phyloP scores from a whole-genome alignment of 257 asterid genomes.

The Ligustrum vulgare region DNA sequence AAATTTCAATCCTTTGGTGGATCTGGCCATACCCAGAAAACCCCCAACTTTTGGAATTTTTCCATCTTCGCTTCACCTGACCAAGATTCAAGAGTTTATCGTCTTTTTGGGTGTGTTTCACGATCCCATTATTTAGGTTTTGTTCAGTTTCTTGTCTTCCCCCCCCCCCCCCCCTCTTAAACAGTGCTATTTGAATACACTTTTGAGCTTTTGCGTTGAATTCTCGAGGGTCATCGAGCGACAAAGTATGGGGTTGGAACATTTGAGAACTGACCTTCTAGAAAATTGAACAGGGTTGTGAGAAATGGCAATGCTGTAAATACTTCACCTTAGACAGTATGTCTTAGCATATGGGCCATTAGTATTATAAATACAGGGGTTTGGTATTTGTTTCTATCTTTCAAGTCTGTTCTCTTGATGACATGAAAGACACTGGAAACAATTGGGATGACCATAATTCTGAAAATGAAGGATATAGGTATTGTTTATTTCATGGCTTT shows the following conservation, averaged over 20 bases:
- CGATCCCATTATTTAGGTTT: conserved; percentile 26
- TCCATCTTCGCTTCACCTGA: conserved; percentile 26
- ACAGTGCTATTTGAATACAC: conserved; percentile 26
- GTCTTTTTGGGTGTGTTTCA: conserved; percentile 14
- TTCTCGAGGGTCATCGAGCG: conserved; percentile 25
- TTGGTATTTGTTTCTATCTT: conserved; percentile 22
- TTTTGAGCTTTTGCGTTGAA: conserved; percentile 18
- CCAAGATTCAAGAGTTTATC: conserved; percentile 24
- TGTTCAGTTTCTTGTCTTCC: conserved; percentile 28
- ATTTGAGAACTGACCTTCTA: conserved; percentile 22
- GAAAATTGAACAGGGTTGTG: conserved; percentile 26
- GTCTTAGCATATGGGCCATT: conserved; percentile 14
- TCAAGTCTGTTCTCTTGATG: conserved; percentile 31
- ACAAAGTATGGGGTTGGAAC: conserved; percentile 18
- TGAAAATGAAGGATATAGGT: conserved; percentile 40
- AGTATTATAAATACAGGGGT: conserved; percentile 16
- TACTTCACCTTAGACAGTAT: conserved; percentile 19
- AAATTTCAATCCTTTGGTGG: conserved; percentile 36
- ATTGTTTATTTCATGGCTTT: conserved; percentile 44
- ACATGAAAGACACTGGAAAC: conserved; percentile 51
- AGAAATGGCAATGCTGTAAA: conserved; percentile 24
- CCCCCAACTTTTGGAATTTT: conserved; percentile 24
- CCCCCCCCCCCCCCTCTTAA: too few species aligned
- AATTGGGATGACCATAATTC: conserved; percentile 48
- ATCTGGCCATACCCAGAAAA: conserved; percentile 35